A percentile compares a stretch with the other conserved stretches of the same genome.
Evolutionary conservation across 257 asterid species (phyloP).

Genomic region (Asclepias syriaca): DNA sequence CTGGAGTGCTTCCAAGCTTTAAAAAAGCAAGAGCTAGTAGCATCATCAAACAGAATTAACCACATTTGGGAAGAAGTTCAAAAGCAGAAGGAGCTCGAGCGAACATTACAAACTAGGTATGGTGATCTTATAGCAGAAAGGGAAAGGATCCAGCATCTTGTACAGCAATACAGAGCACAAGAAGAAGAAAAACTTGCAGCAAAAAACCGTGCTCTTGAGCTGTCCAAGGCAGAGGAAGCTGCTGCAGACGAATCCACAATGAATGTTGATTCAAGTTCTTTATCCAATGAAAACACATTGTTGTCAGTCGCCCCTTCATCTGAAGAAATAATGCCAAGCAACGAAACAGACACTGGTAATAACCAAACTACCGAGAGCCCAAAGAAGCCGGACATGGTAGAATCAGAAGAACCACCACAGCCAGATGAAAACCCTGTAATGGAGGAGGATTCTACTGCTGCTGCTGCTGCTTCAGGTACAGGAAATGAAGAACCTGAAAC

Average conservation of each 20-base stretch:
- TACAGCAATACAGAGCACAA: constrained; percentile 41
- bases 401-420: not conserved
- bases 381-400: not conserved
- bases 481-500: not conserved
- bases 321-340: constrained; percentile 21
- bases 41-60: constrained; percentile 74
- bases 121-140: constrained; percentile 56
- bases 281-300: not conserved
- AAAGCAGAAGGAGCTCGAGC: constrained; percentile 94
- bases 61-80: constrained; percentile 96
- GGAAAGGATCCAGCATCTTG: constrained; percentile 44
- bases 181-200: constrained; percentile 33
- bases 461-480: not conserved
- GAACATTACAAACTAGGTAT: constrained; percentile 55
- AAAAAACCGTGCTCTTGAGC: constrained; percentile 24
- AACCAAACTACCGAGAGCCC: not conserved
- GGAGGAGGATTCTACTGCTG: not conserved
- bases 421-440: not conserved
- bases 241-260: not conserved
- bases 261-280: not conserved
- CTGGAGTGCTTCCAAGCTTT: constrained; percentile 77
- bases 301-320: not conserved
- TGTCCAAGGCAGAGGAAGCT: constrained; percentile 24
- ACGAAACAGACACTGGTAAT: constrained; percentile 11
- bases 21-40: constrained; percentile 73